These are phyloP conservation scores for Scenedesmus sp. DNA, from an alignment of 163 green algal species.

Conservation along the genomic window DNA sequence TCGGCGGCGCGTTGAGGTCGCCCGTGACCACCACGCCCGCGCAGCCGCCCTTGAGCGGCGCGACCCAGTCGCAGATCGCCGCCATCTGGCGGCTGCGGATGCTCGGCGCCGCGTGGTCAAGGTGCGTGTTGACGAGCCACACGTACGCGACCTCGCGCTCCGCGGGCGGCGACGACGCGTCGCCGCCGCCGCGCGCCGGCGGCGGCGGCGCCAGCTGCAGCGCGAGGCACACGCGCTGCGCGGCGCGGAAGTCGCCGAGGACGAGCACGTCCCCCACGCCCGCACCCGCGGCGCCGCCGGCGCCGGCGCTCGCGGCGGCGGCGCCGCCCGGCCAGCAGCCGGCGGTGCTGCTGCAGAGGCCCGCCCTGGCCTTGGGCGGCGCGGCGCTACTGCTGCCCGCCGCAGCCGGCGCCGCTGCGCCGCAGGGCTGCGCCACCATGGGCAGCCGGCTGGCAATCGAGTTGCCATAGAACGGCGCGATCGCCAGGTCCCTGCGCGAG, in stretches of 20 bases:
- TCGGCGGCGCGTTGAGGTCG: constrained; percentile 56
- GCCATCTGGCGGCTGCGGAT: constrained; percentile 38
- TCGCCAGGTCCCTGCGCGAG: constrained; percentile 53
- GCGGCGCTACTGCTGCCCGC: constrained; percentile 11
- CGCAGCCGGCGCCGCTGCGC: too few species aligned
- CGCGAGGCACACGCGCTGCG: constrained; percentile 57
- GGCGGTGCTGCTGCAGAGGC: not conserved
- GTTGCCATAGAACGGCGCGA: constrained; percentile 64
- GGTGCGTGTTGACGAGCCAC: constrained; percentile 62
- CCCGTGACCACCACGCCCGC: constrained; percentile 57
- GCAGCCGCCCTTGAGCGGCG: constrained; percentile 32
- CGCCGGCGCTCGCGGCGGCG: not conserved
- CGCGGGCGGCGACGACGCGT: too few species aligned
- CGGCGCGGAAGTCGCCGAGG: constrained; percentile 57
- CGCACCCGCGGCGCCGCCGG: not conserved
- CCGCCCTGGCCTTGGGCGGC: too few species aligned
- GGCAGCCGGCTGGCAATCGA: constrained; percentile 53
- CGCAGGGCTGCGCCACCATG: constrained; percentile 18
- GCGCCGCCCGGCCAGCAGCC: not conserved
- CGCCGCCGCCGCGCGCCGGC: too few species aligned
- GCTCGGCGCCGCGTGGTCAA: constrained; percentile 52
- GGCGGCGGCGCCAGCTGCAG: constrained; percentile 9
- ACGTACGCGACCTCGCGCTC: constrained; percentile 37
- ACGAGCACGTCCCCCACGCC: constrained; percentile 46
- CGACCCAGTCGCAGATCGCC: constrained; percentile 54